Percentiles rank a stretch among this genome's conserved stretches.
These are phyloP conservation scores for Mycena haematopus DNA, from an alignment of 768 basidiomycete genomes.

Conservation along the genomic window DNA sequence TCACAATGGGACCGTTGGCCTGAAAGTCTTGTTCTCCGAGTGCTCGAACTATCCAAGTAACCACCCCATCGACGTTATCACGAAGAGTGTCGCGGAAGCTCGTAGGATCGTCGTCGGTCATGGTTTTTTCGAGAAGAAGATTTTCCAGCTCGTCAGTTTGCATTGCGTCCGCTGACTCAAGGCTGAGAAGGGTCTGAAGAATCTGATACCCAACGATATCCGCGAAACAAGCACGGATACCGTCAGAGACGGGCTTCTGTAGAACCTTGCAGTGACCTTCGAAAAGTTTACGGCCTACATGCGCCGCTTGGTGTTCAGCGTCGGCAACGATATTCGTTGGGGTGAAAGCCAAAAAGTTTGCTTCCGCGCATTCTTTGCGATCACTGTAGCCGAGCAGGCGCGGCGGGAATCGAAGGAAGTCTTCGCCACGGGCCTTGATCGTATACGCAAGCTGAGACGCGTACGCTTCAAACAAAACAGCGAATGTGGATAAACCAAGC, in stretches of 20 bases:
- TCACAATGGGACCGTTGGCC: slow-evolving; percentile 53
- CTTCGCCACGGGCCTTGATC: slow-evolving; percentile 54
- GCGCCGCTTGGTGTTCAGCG: slow-evolving; percentile 35
- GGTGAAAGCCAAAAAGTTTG: slow-evolving; percentile 70
- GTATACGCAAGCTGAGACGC: slow-evolving; percentile 78
- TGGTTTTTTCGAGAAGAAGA: slow-evolving; percentile 42
- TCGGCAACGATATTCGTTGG: slow-evolving; percentile 66
- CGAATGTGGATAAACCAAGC: slow-evolving; percentile 67
- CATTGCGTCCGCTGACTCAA: slow-evolving; percentile 28
- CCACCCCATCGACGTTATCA: slow-evolving; percentile 61
- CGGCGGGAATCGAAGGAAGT: slow-evolving; percentile 70
- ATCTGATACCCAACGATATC: slow-evolving; percentile 72
- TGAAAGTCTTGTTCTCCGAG: slow-evolving; percentile 73
- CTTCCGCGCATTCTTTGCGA: slow-evolving; percentile 68
- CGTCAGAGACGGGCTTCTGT: slow-evolving; percentile 55
- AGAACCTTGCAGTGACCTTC: slow-evolving; percentile 66
- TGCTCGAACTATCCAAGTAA: slow-evolving; percentile 63
- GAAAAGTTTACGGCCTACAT: slow-evolving; percentile 55
- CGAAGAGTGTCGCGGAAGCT: slow-evolving; percentile 45
- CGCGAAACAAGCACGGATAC: slow-evolving; percentile 67
- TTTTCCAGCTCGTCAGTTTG: slow-evolving; percentile 41
- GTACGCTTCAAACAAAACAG: slow-evolving; percentile 78
- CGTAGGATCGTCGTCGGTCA: slow-evolving; percentile 36
- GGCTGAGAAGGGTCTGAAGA: slow-evolving; percentile 50
- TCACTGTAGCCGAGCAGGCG: slow-evolving; percentile 78